These are phyloP conservation scores for Artemisia tridentata DNA, from an alignment of 129 eudicot species.

Conservation along the genomic window DNA sequence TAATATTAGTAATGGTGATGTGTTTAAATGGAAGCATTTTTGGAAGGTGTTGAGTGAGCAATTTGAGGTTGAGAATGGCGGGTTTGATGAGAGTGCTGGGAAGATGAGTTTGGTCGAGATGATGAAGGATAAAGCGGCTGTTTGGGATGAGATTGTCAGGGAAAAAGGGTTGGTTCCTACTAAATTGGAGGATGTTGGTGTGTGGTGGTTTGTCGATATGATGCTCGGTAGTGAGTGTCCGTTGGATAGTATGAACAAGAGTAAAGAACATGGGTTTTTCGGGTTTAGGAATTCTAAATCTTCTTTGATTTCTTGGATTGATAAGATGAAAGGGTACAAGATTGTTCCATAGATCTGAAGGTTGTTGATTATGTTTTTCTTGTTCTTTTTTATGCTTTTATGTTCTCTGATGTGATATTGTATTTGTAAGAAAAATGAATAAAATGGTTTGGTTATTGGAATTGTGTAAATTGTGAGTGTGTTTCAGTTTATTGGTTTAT, in stretches of 20 bases:
- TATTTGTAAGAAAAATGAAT: constrained; percentile 26
- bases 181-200: constrained; percentile 65
- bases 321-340: constrained; percentile 65
- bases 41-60: constrained; percentile 80
- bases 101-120: constrained; percentile 48
- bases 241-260: constrained; percentile 77
- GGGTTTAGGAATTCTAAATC: constrained; percentile 71
- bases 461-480: not conserved
- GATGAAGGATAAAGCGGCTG: constrained; percentile 76
- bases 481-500: not conserved
- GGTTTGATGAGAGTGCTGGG: constrained; percentile 49
- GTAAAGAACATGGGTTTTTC: constrained; percentile 82
- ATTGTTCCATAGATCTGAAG: constrained; percentile 52
- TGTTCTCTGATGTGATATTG: constrained; percentile 14
- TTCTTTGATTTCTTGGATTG: constrained; percentile 66
- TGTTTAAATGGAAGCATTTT: constrained; percentile 85
- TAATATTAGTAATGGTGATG: constrained; percentile 80
- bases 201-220: constrained; percentile 73
- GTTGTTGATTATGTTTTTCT: constrained; percentile 2
- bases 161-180: constrained; percentile 49
- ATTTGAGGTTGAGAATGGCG: constrained; percentile 64
- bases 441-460: constrained; percentile 15
- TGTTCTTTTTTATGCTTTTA: not conserved
- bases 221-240: constrained; percentile 25
- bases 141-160: constrained; percentile 83